These are phyloP conservation scores for Aspergillus nidulans DNA, from an alignment of 495 filamentous ascomycete species.

Conservation along the genomic window DNA sequence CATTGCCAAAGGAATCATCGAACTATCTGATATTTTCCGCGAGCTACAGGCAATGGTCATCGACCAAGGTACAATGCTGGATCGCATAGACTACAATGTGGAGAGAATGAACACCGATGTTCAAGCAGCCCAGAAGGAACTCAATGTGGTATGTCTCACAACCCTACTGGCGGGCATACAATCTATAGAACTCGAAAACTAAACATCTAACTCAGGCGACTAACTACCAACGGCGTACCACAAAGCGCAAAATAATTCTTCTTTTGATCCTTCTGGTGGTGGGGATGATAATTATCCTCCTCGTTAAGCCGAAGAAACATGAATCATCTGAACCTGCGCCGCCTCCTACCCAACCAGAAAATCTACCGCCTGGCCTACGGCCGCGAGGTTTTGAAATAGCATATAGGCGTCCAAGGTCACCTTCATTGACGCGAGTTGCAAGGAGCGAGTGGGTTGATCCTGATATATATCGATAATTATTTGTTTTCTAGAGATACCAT, in stretches of 20 bases:
- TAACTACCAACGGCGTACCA: slow-evolving; percentile 82
- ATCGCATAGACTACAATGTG: slow-evolving; percentile 97
- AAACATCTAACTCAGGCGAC: slow-evolving; percentile 48
- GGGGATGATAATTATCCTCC: slow-evolving; percentile 79
- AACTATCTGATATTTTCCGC: slow-evolving; percentile 91
- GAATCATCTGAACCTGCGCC: slow-evolving; percentile 22
- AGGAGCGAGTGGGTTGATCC: slow-evolving; percentile 38
- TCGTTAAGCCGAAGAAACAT: slow-evolving; percentile 72
- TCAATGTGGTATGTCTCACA: slow-evolving; percentile 61
- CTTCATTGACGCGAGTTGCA: slow-evolving; percentile 20
- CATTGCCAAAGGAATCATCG: slow-evolving; percentile 96
- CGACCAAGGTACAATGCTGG: slow-evolving; percentile 95
- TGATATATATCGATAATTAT: slow-evolving; percentile 35
- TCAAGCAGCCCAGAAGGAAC: slow-evolving; percentile 86
- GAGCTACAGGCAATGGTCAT: slow-evolving; percentile 96
- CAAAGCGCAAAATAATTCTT: slow-evolving; percentile 86
- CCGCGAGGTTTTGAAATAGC: slow-evolving; percentile 12
- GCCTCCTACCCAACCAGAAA: slow-evolving; percentile 12
- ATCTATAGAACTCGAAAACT: background rate
- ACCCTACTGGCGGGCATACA: background rate
- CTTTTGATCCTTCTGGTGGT: slow-evolving; percentile 77
- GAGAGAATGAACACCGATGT: slow-evolving; percentile 87
- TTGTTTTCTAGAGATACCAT: slow-evolving; percentile 16
- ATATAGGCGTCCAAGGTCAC: slow-evolving; percentile 12
- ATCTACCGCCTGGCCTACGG: slow-evolving; percentile 7